These are phyloP conservation scores for Aquilaria agallochum DNA, from an alignment of 441 rosid species.

Conservation along the genomic window DNA sequence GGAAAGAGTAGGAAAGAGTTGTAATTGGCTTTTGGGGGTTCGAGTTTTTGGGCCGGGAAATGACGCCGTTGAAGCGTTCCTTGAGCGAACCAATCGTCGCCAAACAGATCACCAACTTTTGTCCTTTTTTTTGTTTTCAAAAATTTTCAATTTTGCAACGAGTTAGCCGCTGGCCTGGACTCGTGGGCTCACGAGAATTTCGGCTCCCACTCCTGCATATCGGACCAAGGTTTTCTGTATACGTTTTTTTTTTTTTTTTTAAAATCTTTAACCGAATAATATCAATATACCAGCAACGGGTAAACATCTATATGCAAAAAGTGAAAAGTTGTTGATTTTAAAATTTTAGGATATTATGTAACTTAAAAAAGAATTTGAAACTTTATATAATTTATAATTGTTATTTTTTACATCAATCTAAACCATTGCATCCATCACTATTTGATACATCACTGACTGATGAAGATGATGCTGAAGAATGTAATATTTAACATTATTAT, in stretches of 20 bases:
- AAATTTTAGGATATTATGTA: no score
- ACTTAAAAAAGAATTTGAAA: no score
- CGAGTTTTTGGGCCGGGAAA: slow-evolving; percentile 38
- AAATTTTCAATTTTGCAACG: not conserved
- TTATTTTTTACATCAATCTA: no score
- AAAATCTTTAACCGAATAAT: no score
- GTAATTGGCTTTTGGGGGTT: not conserved
- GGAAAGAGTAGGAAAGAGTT: slow-evolving; percentile 6
- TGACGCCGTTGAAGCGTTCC: slow-evolving; percentile 86
- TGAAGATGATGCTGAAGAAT: no score
- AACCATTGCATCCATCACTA: no score
- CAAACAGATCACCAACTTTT: slow-evolving; percentile 31
- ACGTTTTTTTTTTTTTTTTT: no score
- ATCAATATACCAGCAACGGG: no score
- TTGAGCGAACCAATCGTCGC: slow-evolving; percentile 39
- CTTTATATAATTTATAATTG: no score
- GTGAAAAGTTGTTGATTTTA: no score
- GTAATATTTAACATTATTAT: no score
- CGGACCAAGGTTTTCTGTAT: not conserved
- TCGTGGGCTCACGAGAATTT: not conserved
- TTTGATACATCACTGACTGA: no score
- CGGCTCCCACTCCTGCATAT: not conserved
- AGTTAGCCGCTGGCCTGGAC: not conserved
- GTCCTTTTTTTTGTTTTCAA: slow-evolving; percentile 17
- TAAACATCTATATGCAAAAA: not conserved